Evolutionary conservation across 2,329 filamentous ascomycete species (phyloP).

Genomic region (Herpotrichia juniperi): DNA sequence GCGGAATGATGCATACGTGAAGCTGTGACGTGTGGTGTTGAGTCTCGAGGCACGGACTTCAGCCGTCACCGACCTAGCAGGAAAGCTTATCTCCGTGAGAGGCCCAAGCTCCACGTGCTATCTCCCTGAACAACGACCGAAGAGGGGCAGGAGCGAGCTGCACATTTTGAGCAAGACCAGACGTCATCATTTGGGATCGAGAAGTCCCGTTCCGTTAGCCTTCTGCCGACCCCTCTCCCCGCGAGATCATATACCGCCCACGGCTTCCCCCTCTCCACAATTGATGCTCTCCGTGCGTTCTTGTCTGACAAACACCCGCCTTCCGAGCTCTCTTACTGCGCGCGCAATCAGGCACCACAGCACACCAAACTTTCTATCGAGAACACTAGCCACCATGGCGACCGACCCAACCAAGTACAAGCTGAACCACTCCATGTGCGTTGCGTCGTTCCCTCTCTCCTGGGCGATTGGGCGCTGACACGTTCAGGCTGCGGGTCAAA

Average conservation of each 20-base stretch:
- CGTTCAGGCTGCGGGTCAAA: slow-evolving; percentile 83
- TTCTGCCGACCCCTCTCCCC: too few relatives aligned
- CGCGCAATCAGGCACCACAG: slow-evolving; percentile 13
- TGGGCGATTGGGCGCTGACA: slow-evolving; percentile 10
- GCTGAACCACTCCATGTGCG: slow-evolving; percentile 64
- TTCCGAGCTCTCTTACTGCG: slow-evolving; percentile 12
- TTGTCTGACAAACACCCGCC: slow-evolving; percentile 10
- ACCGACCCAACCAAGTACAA: slow-evolving; percentile 69
- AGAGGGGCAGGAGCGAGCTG: not conserved
- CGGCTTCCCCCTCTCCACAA: too few relatives aligned
- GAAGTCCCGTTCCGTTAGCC: too few relatives aligned
- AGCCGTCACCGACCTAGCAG: not conserved
- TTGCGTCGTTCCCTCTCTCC: slow-evolving; percentile 4
- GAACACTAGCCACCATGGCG: slow-evolving; percentile 55
- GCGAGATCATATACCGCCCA: too few relatives aligned
- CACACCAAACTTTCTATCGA: slow-evolving; percentile 15
- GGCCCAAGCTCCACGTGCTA: not conserved
- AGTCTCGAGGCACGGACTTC: slow-evolving; percentile 2
- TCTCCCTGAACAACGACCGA: not conserved
- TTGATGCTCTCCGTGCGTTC: slow-evolving; percentile 34
- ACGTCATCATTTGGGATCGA: too few relatives aligned
- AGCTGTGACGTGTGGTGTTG: slow-evolving; percentile 17
- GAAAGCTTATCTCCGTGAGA: slow-evolving; percentile 2
- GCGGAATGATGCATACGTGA: slow-evolving; percentile 1
- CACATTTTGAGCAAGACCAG: not conserved